Base-by-base conservation (phyloP, 306 rosid species). In the Inga oerstediana region DNA sequence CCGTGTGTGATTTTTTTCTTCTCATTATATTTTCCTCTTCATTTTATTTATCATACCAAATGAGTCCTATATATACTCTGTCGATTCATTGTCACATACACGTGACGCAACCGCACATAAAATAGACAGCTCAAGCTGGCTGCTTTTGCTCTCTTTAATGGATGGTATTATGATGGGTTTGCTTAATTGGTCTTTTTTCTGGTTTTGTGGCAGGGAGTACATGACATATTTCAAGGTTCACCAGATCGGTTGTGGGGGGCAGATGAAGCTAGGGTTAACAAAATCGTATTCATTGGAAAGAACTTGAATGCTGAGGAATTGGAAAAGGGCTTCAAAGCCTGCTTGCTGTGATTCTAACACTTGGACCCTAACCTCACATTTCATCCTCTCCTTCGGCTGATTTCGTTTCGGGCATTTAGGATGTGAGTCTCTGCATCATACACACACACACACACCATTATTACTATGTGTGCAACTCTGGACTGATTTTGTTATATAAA, bases 161-260 rank as follows among this genome's bases (percentile, higher is more conserved):
- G 58, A 14, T 52, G n/a, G n/a, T 19, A 54, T 54, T 51, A 51
- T 70, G 72, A 44, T 66, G 48, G 76, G 56, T 71, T 80, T 17
- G 8, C 16, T 51, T 17, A 78, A 77, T 48, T 72, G 81, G 68
- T 24, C 75, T 10, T 74, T 14, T 24, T 15, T 48, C 80, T 84
- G 66, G 79, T 73, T 80, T 59, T 79, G 83, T 75, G 75, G 81
- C 92, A 96, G 99, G 99, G 98, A 67, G 99, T 93, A 79, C 99
- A 96, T 78, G 99, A 96, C 88, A 93, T 96, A 82, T 96, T 96
- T 88, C 98, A 93, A 93, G 99, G 99, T 65, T 92, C 98, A 11
- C 99, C 99, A 0, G 99, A 96, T 78, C 93, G 99, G 83, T 74
- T 89, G 93, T 96, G 99, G 99, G 92, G 94, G 10, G 22, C 88